Percentiles rank a stretch among this genome's conserved stretches.
Conservation (phyloP, 306 rosid species). For the Glycine latifolia region DNA sequence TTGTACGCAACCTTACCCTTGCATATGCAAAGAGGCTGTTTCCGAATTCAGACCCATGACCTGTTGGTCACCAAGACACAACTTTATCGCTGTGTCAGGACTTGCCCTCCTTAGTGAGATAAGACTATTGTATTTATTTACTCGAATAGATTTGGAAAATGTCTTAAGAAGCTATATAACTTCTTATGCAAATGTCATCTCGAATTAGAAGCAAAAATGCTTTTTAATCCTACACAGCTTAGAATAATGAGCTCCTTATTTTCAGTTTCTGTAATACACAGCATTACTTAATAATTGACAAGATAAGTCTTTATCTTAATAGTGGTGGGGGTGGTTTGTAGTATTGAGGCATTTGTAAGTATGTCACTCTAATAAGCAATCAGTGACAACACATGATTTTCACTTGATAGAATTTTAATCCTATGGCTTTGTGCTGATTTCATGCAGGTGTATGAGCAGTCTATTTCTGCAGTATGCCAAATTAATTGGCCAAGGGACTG, state of each 20-base stretch:
- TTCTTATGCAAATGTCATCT: background rate
- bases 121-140: background rate
- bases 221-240: background rate
- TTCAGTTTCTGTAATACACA: background rate
- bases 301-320: background rate
- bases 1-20: too few species aligned
- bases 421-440: slow-evolving; percentile 28
- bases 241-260: background rate
- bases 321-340: background rate
- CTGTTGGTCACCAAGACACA: too few species aligned
- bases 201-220: slow-evolving; percentile 20
- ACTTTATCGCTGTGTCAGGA: too few species aligned
- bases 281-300: background rate
- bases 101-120: too few species aligned
- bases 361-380: slow-evolving; percentile 21
- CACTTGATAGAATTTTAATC: background rate
- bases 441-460: slow-evolving; percentile 81
- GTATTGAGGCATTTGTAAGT: background rate
- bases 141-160: background rate
- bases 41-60: too few species aligned
- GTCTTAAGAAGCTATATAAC: background rate
- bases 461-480: slow-evolving; percentile 84
- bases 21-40: too few species aligned
- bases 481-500: slow-evolving; percentile 82
- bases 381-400: slow-evolving; percentile 8